These are phyloP conservation scores for Jaltomata sinuosa DNA, from an alignment of 257 asterid species.

Conservation along the genomic window DNA sequence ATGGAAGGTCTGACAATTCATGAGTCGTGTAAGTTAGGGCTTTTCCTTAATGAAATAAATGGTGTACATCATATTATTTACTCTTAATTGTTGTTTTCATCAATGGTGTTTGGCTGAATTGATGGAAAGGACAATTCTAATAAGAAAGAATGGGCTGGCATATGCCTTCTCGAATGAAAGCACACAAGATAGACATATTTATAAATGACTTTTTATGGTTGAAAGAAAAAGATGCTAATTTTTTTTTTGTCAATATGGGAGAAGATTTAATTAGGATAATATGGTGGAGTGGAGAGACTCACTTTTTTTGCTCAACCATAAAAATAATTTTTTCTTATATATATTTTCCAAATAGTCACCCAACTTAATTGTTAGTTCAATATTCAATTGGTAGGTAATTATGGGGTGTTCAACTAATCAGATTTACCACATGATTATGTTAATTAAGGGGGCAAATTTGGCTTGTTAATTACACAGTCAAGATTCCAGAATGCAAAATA, in stretches of 20 bases:
- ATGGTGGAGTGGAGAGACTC: background rate
- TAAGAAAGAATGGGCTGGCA: background rate
- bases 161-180: background rate
- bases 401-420: background rate
- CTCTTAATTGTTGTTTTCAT: slow-evolving; percentile 7
- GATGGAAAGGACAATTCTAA: slow-evolving; percentile 6
- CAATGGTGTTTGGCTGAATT: slow-evolving; percentile 7
- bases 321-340: background rate
- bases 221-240: background rate
- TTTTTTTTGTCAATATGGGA: background rate
- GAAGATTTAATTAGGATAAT: background rate
- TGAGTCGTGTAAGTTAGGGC: slow-evolving; percentile 7
- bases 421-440: background rate
- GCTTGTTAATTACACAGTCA: background rate
- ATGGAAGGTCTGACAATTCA: slow-evolving; percentile 1
- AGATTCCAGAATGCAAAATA: background rate
- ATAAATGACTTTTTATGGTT: background rate
- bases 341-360: background rate
- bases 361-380: background rate
- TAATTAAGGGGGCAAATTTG: background rate
- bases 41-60: background rate
- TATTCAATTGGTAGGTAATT: background rate
- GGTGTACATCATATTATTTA: background rate
- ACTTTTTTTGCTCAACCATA: background rate
- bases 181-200: background rate